phyloP scores from a whole-genome alignment of 441 rosid species.

The Adansonia rubrostipa region DNA sequence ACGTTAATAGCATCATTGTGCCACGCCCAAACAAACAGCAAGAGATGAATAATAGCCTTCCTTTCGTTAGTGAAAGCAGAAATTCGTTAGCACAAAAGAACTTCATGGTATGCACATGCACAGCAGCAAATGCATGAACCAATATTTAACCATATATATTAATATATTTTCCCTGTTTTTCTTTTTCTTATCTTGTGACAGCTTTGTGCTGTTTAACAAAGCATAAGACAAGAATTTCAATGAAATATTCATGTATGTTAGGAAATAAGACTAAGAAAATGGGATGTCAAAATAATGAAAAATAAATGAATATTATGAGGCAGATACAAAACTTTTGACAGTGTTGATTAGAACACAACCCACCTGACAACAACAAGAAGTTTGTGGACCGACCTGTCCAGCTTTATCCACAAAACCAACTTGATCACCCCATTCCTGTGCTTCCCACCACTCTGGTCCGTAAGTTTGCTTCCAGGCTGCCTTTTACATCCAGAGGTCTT shows the following conservation, averaged over 20 bases:
- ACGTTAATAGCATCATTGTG: neutral
- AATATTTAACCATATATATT: neutral
- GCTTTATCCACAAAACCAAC: conserved; percentile 60
- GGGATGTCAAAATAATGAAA: neutral
- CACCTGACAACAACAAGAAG: conserved; percentile 96
- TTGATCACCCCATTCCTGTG: conserved; percentile 76
- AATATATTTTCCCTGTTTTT: neutral
- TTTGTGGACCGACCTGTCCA: conserved; percentile 91
- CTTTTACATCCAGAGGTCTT: conserved; percentile 34
- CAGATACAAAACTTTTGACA: neutral
- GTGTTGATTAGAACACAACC: conserved; percentile 13
- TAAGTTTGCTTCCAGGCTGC: conserved; percentile 43
- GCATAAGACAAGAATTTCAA: neutral
- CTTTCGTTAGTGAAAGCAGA: neutral
- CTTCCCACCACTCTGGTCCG: conserved; percentile 94
- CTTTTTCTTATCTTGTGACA: neutral
- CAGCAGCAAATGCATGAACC: neutral
- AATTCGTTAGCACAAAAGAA: neutral
- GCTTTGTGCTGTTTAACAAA: neutral
- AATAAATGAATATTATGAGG: neutral
- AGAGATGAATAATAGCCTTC: neutral
- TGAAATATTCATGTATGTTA: neutral
- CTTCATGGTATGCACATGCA: neutral
- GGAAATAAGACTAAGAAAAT: neutral
- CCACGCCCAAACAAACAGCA: neutral